These are phyloP conservation scores for Moringa oleifera DNA, from an alignment of 345 rosid genomes.

Conservation along the genomic window DNA sequence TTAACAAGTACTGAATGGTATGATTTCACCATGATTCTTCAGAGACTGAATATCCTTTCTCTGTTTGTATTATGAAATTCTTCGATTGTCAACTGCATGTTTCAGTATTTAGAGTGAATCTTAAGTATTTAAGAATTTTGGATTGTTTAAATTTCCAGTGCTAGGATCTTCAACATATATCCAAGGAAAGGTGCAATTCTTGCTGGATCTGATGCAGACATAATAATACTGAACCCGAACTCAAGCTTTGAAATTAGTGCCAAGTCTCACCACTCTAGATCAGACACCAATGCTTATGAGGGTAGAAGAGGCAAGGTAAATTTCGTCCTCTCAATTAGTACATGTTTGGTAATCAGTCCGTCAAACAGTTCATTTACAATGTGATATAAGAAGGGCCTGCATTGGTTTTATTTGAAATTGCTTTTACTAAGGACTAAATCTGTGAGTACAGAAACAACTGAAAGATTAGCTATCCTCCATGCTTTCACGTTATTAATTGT, in stretches of 20 bases:
- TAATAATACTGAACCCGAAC: conserved; percentile 83
- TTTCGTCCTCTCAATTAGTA: background rate
- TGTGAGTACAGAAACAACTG: no score
- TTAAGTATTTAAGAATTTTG: background rate
- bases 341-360: background rate
- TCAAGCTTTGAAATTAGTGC: conserved; percentile 67
- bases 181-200: conserved; percentile 95
- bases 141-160: conserved; percentile 37
- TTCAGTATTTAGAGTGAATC: background rate
- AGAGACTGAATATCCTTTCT: background rate
- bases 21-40: conserved; percentile 9
- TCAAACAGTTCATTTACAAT: background rate
- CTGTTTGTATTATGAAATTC: background rate
- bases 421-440: no score
- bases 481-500: no score
- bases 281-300: conserved; percentile 84
- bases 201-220: conserved; percentile 95
- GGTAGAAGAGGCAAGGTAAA: conserved; percentile 77
- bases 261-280: conserved; percentile 75
- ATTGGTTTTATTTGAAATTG: background rate
- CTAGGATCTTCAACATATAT: conserved; percentile 84
- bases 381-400: background rate
- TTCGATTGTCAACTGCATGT: background rate
- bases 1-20: conserved; percentile 85
- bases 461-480: no score